Evolutionary conservation across 495 filamentous ascomycete species (phyloP).

Genomic region (Apiosordaria backusii): DNA sequence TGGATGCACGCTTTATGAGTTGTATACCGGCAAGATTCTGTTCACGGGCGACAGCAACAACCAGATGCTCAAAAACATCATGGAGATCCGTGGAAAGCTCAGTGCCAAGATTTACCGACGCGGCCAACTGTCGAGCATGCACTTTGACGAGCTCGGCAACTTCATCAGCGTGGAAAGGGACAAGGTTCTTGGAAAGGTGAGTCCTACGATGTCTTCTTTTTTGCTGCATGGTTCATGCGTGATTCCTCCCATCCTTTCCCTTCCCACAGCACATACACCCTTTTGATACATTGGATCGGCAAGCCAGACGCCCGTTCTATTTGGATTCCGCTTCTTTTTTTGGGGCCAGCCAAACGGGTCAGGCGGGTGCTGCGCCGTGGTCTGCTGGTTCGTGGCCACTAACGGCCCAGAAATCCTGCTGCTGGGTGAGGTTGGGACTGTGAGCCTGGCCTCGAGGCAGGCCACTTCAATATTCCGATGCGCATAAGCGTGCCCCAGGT

Average conservation of each 20-base stretch:
- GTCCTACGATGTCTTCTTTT: slow-evolving; percentile 26
- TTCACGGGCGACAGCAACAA: slow-evolving; percentile 96
- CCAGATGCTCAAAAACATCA: slow-evolving; percentile 91
- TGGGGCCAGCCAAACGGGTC: slow-evolving; percentile 7
- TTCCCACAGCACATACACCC: not conserved
- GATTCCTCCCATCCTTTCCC: not conserved
- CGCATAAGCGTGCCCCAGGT: slow-evolving; percentile 10
- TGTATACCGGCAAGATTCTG: slow-evolving; percentile 95
- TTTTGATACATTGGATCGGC: not conserved
- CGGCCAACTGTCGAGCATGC: slow-evolving; percentile 64
- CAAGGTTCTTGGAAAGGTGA: slow-evolving; percentile 74
- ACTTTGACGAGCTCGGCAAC: slow-evolving; percentile 85
- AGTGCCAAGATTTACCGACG: slow-evolving; percentile 80
- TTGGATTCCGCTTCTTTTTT: slow-evolving; percentile 16
- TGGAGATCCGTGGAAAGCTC: slow-evolving; percentile 94
- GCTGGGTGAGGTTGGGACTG: not conserved
- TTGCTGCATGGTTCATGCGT: slow-evolving; percentile 17
- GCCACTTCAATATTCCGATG: not conserved
- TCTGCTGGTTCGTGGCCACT: slow-evolving; percentile 16
- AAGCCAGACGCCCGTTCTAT: slow-evolving; percentile 4
- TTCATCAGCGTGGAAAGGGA: slow-evolving; percentile 86
- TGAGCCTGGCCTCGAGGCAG: not conserved
- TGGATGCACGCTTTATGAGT: slow-evolving; percentile 92
- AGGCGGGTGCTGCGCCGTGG: slow-evolving; percentile 22
- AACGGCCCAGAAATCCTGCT: slow-evolving; percentile 3